Conservation (phyloP, 495 filamentous ascomycete genomes). For the Penicillium salamii region DNA sequence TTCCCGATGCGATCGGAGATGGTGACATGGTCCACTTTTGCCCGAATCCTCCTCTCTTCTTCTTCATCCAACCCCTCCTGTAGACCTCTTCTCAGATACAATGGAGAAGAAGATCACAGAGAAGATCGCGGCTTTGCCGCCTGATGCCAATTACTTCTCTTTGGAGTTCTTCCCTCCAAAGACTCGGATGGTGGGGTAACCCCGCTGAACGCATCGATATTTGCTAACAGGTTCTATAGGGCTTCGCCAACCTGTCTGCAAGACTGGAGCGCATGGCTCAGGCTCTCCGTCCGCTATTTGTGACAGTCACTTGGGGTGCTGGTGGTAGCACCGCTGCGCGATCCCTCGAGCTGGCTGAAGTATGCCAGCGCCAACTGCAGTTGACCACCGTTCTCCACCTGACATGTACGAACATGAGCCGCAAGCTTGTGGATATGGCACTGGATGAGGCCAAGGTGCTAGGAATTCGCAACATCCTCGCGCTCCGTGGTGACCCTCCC, state of each 20-base stretch:
- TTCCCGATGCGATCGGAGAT: conserved; percentile 19
- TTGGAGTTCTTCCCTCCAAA: conserved; percentile 99
- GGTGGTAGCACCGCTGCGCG: conserved; percentile 87
- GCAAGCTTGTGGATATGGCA: conserved; percentile 78
- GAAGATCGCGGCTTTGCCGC: conserved; percentile 89
- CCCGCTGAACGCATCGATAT: conserved; percentile 17
- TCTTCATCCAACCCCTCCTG: conserved; percentile 15
- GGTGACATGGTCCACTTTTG: conserved; percentile 25
- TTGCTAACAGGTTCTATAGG: conserved; percentile 38
- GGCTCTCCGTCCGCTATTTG: conserved; percentile 85
- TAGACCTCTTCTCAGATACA: conserved; percentile 33
- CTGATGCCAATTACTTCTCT: conserved; percentile 82
- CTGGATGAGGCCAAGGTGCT: conserved; percentile 90
- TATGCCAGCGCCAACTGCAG: conserved; percentile 87
- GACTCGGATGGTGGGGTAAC: conserved; percentile 71
- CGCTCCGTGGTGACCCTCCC: conserved; percentile 90
- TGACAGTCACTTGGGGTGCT: conserved; percentile 97
- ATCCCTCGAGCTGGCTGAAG: conserved; percentile 90
- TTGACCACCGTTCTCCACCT: conserved; percentile 94
- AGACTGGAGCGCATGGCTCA: conserved; percentile 94
- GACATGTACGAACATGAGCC: conserved; percentile 97
- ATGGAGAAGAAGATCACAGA: conserved; percentile 79
- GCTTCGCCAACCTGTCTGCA: conserved; percentile 86
- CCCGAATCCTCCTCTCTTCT: conserved; percentile 17
- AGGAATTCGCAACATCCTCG: conserved; percentile 91